Percentiles rank a stretch among this genome's conserved stretches.
Conservation (phyloP, 2,329 filamentous ascomycete species). For the Fusarium dlaminii region DNA sequence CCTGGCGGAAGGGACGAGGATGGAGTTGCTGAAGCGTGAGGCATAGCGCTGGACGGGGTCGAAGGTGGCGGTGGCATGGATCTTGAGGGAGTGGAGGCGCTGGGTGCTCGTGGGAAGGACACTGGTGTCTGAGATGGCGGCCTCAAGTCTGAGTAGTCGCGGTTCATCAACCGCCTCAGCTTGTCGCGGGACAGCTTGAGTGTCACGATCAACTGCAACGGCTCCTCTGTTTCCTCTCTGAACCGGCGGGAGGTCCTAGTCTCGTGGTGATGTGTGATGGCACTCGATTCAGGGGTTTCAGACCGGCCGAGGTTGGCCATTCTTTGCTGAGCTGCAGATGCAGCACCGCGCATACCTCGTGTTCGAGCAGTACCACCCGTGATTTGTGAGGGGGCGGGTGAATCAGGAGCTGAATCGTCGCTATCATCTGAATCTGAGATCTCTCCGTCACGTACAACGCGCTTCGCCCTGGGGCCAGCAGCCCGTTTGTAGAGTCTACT, state of each 20-base stretch:
- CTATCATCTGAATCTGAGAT: conserved; percentile 90
- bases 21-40: conserved; percentile 47
- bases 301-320: conserved; percentile 86
- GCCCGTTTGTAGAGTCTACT: conserved; percentile 87
- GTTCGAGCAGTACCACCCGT: conserved; percentile 83
- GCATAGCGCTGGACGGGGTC: conserved; percentile 49
- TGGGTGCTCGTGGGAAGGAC: conserved; percentile 46
- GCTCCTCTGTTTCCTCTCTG: conserved; percentile 84
- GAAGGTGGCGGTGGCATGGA: conserved; percentile 52
- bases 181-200: conserved; percentile 78
- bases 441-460: conserved; percentile 70
- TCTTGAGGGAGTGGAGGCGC: conserved; percentile 44
- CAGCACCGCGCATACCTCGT: conserved; percentile 87
- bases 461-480: conserved; percentile 67
- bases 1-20: conserved; percentile 57
- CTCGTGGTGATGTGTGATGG: conserved; percentile 72
- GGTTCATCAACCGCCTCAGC: conserved; percentile 71
- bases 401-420: conserved; percentile 86
- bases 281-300: conserved; percentile 83
- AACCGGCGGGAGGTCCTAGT: conserved; percentile 71
- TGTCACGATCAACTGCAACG: conserved; percentile 75
- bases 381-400: conserved; percentile 79
- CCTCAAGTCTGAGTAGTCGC: conserved; percentile 56
- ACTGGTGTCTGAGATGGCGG: conserved; percentile 49
- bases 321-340: conserved; percentile 84